Conservation (phyloP, 129 eudicot genomes). For the carrot (Daucus carota) region DH1_v3.0 NC_030381.2:7193001-7193500, state of each 20-base stretch:
- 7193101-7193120: not conserved
- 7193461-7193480: no score
- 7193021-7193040: not conserved
- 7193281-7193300: no score
- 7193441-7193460: no score
- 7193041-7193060: not conserved
- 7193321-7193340: constrained; percentile 97
- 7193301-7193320: constrained; percentile 46
- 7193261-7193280: no score
- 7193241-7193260: not conserved
- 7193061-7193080: not conserved
- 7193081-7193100: no score
- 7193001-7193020: not conserved
- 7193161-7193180: constrained; percentile 97
- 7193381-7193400: constrained; percentile 50
- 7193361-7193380: constrained; percentile 93
- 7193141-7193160: constrained; percentile 84
- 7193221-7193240: not conserved
- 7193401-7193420: constrained; percentile 4
- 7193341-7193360: constrained; percentile 95
- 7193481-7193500: no score
- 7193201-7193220: constrained; percentile 25
- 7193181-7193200: constrained; percentile 97
- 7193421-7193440: not conserved
- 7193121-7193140: constrained; percentile 50